A percentile compares a stretch with the other conserved stretches of the same genome.
These are phyloP conservation scores for Chlorella sp. DNA, from an alignment of 139 green algal genomes.

Conservation along the genomic window DNA sequence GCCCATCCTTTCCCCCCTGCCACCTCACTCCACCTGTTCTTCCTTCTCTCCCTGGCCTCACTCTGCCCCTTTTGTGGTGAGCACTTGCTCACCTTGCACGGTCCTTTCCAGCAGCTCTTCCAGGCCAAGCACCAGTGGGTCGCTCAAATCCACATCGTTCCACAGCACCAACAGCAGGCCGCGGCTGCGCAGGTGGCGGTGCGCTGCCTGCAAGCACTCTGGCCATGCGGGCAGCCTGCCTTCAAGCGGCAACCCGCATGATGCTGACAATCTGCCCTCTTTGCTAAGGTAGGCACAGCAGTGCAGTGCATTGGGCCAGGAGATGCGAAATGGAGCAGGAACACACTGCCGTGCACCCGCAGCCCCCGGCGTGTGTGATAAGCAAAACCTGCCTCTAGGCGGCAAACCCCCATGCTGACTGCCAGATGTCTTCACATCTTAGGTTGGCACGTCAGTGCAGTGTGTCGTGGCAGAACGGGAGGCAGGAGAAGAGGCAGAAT, in stretches of 20 bases:
- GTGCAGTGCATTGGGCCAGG: not conserved
- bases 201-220: not conserved
- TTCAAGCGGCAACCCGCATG: not conserved
- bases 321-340: too few relatives aligned
- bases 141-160: not conserved
- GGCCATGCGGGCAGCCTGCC: too few relatives aligned
- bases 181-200: not conserved
- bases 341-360: constrained; percentile 2
- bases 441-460: not conserved
- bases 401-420: too few relatives aligned
- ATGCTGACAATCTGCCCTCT: not conserved
- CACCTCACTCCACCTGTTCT: not conserved
- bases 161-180: not conserved
- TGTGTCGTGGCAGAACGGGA: too few relatives aligned
- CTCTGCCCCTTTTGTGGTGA: not conserved
- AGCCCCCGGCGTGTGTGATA: constrained; percentile 13
- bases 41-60: not conserved
- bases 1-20: not conserved
- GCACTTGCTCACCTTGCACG: not conserved
- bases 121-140: not conserved
- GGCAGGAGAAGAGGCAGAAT: too few relatives aligned
- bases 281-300: not conserved
- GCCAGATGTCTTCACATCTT: not conserved
- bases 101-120: constrained; percentile 16
- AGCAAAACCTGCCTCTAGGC: not conserved